Conservation (phyloP, 1,284 basidiomycete genomes). For the Naganishia liquefaciens region DNA sequence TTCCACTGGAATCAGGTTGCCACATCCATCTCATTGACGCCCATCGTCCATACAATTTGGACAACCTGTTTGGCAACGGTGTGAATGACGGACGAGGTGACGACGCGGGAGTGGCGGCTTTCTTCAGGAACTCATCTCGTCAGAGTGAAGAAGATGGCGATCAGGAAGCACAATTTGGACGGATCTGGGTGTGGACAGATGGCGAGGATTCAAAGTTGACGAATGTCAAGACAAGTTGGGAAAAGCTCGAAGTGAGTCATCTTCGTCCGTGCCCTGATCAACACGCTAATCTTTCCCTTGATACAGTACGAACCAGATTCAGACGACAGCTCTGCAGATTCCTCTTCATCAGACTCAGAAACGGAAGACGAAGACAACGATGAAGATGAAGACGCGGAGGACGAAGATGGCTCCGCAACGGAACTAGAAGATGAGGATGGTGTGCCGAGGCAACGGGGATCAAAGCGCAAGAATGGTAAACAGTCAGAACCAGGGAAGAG, state of each 20-base stretch:
- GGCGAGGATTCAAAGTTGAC: slow-evolving; percentile 68
- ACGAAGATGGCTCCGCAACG: slow-evolving; percentile 48
- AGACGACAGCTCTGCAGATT: slow-evolving; percentile 47
- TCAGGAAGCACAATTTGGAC: slow-evolving; percentile 65
- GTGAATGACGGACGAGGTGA: slow-evolving; percentile 42
- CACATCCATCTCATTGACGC: slow-evolving; percentile 93
- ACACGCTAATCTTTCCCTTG: slow-evolving; percentile 13
- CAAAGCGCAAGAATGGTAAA: slow-evolving; percentile 55
- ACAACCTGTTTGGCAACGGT: slow-evolving; percentile 75
- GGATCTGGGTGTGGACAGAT: slow-evolving; percentile 77
- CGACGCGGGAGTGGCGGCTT: slow-evolving; percentile 15
- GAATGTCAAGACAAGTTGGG: slow-evolving; percentile 54
- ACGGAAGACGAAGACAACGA: slow-evolving; percentile 55
- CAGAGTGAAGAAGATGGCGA: slow-evolving; percentile 50
- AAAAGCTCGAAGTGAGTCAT: slow-evolving; percentile 67
- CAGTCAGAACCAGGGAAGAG: slow-evolving; percentile 37
- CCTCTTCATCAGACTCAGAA: slow-evolving; percentile 59
- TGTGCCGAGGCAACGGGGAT: slow-evolving; percentile 54
- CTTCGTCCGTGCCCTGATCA: neutral
- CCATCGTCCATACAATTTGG: slow-evolving; percentile 84
- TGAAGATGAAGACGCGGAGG: slow-evolving; percentile 56
- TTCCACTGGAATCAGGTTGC: slow-evolving; percentile 54
- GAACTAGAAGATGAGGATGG: slow-evolving; percentile 55
- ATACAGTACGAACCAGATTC: slow-evolving; percentile 70
- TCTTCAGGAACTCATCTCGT: slow-evolving; percentile 28